Percentiles rank a stretch among this genome's conserved stretches.
Conservation (phyloP, 108 stramenopile species). For the Skeletonema menzelii region DNA sequence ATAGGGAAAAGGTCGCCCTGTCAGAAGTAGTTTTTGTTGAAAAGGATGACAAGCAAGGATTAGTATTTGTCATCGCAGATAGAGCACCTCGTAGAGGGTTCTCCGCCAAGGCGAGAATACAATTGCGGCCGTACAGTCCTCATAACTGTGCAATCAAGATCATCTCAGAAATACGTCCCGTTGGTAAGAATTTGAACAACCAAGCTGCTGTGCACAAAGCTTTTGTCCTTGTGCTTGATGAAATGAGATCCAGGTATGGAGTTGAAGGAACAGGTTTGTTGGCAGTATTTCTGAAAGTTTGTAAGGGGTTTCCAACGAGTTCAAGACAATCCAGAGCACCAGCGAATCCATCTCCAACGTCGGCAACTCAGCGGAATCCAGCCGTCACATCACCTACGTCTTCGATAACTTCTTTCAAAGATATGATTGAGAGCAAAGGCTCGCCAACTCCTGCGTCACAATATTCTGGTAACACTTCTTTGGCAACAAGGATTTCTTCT, state of each 20-base stretch:
- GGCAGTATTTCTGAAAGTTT: conserved; percentile 38
- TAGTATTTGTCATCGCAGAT: conserved; percentile 63
- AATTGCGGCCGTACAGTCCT: conserved; percentile 50
- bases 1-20: conserved; percentile 57
- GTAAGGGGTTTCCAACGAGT: conserved; percentile 24
- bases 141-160: conserved; percentile 65
- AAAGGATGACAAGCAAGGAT: conserved; percentile 59
- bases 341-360: conserved; percentile 5
- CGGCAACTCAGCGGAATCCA: conserved; percentile 17
- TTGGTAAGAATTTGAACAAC: conserved; percentile 83
- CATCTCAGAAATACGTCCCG: conserved; percentile 68
- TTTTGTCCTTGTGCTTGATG: conserved; percentile 74
- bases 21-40: conserved; percentile 75
- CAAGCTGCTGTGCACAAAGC: conserved; percentile 84
- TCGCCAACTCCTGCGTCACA: not conserved
- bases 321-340: conserved; percentile 4
- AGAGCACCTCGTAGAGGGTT: conserved; percentile 81
- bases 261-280: conserved; percentile 49
- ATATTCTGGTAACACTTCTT: not conserved
- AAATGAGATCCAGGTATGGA: conserved; percentile 73
- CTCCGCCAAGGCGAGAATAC: conserved; percentile 65
- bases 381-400: conserved; percentile 16
- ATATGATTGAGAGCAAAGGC: conserved; percentile 16
- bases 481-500: not conserved
- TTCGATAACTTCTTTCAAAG: conserved; percentile 48